Percentiles rank a stretch among this genome's conserved stretches.
Conservation (phyloP, 257 asterid genomes). For the Ilex asprella region DNA sequence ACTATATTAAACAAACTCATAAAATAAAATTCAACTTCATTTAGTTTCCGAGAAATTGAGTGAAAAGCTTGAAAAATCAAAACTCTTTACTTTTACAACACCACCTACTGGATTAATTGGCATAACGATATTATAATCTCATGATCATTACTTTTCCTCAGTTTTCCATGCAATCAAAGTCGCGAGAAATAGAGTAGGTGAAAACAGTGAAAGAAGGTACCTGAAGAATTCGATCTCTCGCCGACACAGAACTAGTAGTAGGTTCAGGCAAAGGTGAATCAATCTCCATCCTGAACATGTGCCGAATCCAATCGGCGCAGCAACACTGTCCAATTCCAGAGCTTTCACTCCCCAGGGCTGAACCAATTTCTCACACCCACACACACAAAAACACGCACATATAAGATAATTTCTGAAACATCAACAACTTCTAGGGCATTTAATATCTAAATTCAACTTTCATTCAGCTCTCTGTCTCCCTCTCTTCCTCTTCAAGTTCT, state of each 20-base stretch:
- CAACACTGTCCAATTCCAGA: slow-evolving; percentile 28
- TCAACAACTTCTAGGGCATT: too few relatives aligned
- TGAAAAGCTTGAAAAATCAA: too few relatives aligned
- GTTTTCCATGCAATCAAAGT: too few relatives aligned
- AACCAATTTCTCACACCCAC: neutral
- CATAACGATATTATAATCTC: neutral
- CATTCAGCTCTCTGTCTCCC: too few relatives aligned
- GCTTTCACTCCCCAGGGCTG: slow-evolving; percentile 55
- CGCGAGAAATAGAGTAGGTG: neutral
- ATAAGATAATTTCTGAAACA: too few relatives aligned
- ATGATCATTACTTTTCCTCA: neutral
- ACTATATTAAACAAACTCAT: neutral
- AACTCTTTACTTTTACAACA: neutral
- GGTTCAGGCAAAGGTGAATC: slow-evolving; percentile 54
- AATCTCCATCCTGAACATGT: slow-evolving; percentile 51
- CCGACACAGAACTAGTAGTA: slow-evolving; percentile 17
- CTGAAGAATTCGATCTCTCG: slow-evolving; percentile 48
- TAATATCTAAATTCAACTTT: too few relatives aligned
- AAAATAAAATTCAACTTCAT: neutral
- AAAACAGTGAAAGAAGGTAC: slow-evolving; percentile 18
- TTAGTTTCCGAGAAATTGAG: neutral
- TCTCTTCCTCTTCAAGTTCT: too few relatives aligned
- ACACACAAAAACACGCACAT: too few relatives aligned
- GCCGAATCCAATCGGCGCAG: slow-evolving; percentile 54
- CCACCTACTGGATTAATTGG: too few relatives aligned